These are phyloP conservation scores for Bertia moriformis DNA, from an alignment of 2,329 filamentous ascomycete genomes.

Conservation along the genomic window DNA sequence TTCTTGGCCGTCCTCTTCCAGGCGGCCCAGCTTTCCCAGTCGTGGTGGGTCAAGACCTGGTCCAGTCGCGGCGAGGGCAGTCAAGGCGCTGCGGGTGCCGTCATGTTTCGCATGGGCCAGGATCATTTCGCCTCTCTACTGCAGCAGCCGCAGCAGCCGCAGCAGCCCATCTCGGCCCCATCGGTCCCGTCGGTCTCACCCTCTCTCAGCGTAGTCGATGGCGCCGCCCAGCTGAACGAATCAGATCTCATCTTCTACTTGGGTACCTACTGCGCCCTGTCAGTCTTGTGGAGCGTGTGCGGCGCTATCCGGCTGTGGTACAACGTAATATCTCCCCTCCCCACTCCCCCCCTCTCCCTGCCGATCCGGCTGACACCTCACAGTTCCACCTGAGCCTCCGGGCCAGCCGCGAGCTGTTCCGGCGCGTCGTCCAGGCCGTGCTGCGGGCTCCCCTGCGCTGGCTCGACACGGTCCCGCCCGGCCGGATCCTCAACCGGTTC, in stretches of 20 bases:
- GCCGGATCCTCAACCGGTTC: slow-evolving; percentile 14
- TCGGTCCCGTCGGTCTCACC: no score
- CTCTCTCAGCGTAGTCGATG: no score
- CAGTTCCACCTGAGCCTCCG: not conserved
- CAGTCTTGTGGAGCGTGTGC: not conserved
- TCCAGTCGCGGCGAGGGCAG: not conserved
- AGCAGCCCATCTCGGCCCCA: no score
- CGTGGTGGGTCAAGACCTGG: not conserved
- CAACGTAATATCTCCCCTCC: not conserved
- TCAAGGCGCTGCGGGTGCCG: not conserved
- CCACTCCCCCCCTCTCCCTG: not conserved
- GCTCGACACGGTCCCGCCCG: slow-evolving; percentile 12
- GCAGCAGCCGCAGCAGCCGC: not conserved
- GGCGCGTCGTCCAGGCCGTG: slow-evolving; percentile 2
- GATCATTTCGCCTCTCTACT: not conserved
- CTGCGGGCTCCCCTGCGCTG: slow-evolving; percentile 10
- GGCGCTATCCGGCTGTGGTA: not conserved
- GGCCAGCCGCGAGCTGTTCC: not conserved
- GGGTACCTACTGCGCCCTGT: not conserved
- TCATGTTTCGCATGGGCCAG: not conserved
- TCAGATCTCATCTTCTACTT: no score
- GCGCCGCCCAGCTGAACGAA: no score
- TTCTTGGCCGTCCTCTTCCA: not conserved
- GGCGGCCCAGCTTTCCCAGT: not conserved
- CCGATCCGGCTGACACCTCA: not conserved